A percentile compares a stretch with the other conserved stretches of the same genome.
Evolutionary conservation across 768 basidiomycete species (phyloP).

Genomic region (Rubroboletus pulcherrimus): DNA sequence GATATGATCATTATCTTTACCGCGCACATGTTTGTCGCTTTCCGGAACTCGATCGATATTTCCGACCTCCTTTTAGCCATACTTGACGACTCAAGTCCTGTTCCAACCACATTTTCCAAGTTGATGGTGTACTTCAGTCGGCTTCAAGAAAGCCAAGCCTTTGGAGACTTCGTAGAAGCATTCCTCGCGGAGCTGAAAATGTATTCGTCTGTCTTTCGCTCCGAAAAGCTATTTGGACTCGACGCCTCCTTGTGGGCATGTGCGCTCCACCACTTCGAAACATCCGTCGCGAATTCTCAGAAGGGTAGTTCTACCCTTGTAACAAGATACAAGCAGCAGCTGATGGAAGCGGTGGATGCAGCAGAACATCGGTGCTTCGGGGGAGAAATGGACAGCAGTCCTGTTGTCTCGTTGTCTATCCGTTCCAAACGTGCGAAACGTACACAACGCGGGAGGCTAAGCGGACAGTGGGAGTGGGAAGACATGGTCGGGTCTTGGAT

Average conservation of each 20-base stretch:
- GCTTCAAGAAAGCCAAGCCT: conserved; percentile 6
- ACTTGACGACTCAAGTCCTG: conserved; percentile 28
- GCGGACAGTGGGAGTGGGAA: conserved; percentile 48
- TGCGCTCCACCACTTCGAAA: conserved; percentile 46
- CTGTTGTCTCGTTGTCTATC: conserved; percentile 10
- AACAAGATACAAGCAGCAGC: conserved; percentile 34
- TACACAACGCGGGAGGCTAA: conserved; percentile 13
- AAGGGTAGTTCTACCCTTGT: conserved; percentile 24
- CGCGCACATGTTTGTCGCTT: conserved; percentile 16
- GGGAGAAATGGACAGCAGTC: conserved; percentile 12
- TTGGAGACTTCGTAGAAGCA: conserved; percentile 14
- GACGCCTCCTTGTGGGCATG: conserved; percentile 54
- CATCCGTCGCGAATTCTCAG: conserved; percentile 21
- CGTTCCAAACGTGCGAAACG: conserved; percentile 1
- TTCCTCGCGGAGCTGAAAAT: conserved; percentile 25
- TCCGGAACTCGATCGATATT: conserved; percentile 6
- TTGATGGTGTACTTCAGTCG: conserved; percentile 24
- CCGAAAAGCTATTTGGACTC: conserved; percentile 35
- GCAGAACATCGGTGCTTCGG: conserved; percentile 50
- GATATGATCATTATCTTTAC: conserved; percentile 25
- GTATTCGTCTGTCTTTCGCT: conserved; percentile 31
- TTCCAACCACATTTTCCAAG: conserved; percentile 29
- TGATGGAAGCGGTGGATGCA: conserved; percentile 47
- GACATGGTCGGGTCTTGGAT: conserved; percentile 44
- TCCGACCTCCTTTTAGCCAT: conserved; percentile 19